Percentiles rank a stretch among this genome's conserved stretches.
Evolutionary conservation across 371 early-diverging fungal genomes (phyloP).

Genomic region (Mucor plumbeus): DNA sequence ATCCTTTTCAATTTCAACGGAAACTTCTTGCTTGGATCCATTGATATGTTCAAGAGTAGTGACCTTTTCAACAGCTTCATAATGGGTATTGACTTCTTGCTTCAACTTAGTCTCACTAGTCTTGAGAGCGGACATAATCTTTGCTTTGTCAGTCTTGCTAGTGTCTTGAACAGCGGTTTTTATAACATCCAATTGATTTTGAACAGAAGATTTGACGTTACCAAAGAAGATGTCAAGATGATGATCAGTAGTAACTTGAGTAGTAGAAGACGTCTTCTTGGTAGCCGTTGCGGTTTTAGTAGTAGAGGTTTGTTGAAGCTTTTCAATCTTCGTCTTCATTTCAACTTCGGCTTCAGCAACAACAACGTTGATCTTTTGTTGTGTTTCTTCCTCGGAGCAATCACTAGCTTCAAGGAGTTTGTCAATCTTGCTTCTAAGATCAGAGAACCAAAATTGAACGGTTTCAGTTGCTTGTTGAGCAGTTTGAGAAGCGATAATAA

Average conservation of each 20-base stretch:
- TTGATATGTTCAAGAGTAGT: slow-evolving; percentile 26
- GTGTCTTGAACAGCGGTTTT: slow-evolving; percentile 29
- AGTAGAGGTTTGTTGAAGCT: slow-evolving; percentile 20
- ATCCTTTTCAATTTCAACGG: slow-evolving; percentile 9
- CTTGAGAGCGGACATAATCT: slow-evolving; percentile 24
- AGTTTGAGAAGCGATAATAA: slow-evolving; percentile 23
- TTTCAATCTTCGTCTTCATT: slow-evolving; percentile 30
- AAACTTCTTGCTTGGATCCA: slow-evolving; percentile 9
- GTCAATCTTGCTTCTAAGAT: slow-evolving; percentile 13
- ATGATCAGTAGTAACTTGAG: slow-evolving; percentile 25
- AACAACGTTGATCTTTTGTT: slow-evolving; percentile 23
- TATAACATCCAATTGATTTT: slow-evolving; percentile 31
- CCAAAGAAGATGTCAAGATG: slow-evolving; percentile 42
- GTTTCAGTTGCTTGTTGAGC: slow-evolving; percentile 31
- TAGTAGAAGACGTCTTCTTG: neutral
- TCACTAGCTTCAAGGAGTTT: slow-evolving; percentile 30
- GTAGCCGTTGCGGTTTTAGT: slow-evolving; percentile 12
- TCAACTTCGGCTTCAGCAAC: slow-evolving; percentile 38
- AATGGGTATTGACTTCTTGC: slow-evolving; percentile 23
- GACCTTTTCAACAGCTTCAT: slow-evolving; percentile 26
- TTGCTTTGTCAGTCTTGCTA: slow-evolving; percentile 26
- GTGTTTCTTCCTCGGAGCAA: slow-evolving; percentile 25
- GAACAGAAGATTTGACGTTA: slow-evolving; percentile 31
- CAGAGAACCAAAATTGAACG: slow-evolving; percentile 30
- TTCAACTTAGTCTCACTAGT: slow-evolving; percentile 23